Evolutionary conservation across 441 rosid species (phyloP), one percentile per base, ranked within the genome.

Genomic region (Euphorbia corollata): DNA sequence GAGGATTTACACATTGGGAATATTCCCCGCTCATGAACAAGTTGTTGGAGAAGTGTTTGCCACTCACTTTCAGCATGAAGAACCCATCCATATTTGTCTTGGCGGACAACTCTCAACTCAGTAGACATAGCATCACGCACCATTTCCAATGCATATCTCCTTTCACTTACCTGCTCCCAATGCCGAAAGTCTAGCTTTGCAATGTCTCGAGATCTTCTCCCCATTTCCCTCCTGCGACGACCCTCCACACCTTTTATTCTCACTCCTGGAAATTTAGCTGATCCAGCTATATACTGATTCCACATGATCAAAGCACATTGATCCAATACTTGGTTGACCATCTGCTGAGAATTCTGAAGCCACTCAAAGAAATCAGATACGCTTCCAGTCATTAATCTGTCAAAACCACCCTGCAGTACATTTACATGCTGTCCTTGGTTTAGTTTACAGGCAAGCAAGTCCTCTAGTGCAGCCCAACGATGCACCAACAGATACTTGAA

Each of bases 11-110:
- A 83, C 85, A 93, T 78, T 39, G 99, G 98, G 73, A 96, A 87
- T 78, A 93, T 87, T 65, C 99, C 99, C 18, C 98, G 89, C 77
- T 93, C 99, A 69, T 96, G 99, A 57, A 96, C 94, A 80, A 96
- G 96, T 78, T 96, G 98, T 78, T 90, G 99, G 64, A 96, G 95
- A 80, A 91, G 97, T 43, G 87, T 94, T 77, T 96, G 96, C 99
- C 99, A 96, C 83, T 87, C 97, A 54, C 99, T 96, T 83, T 93
- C 99, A 68, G 99, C 99, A 82, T 96, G 99, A 60, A 96, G 95
- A 81, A 96, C 90, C 99, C 99, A 96, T 67, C 99, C 99, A 78
- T 96, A 96, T 82, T 96, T 96, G 74, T 93, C 97, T 83, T 96
- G 99, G 68, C 99, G 96, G 70, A 96, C 92, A 80, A 96, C 98